phyloP scores from a whole-genome alignment of 768 basidiomycete species.

The Rhodocollybia butyracea region DNA sequence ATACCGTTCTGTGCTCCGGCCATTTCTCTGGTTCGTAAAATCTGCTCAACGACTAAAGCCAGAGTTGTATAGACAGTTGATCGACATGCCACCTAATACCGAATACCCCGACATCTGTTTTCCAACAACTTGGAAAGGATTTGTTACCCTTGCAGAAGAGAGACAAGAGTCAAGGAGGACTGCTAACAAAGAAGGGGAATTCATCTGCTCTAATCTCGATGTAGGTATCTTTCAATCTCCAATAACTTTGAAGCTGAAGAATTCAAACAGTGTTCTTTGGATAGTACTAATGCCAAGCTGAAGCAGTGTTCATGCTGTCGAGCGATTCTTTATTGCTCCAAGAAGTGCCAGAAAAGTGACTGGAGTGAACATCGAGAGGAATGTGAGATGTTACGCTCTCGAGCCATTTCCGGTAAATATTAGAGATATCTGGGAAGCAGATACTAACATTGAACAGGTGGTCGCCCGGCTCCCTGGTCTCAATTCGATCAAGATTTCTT shows the following conservation, averaged over 20 bases:
- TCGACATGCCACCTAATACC: neutral
- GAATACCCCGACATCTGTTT: neutral
- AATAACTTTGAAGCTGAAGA: neutral
- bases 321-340: neutral
- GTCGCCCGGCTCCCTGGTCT: neutral
- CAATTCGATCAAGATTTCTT: neutral
- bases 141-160: neutral
- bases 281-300: neutral
- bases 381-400: neutral
- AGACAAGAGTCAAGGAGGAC: neutral
- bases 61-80: neutral
- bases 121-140: neutral
- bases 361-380: neutral
- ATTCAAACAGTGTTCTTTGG: neutral
- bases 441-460: neutral
- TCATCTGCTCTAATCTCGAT: neutral
- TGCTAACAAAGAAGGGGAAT: neutral
- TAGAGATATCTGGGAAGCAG: neutral
- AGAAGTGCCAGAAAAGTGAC: neutral
- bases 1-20: neutral
- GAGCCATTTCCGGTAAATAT: neutral
- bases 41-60: neutral
- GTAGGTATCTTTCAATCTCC: neutral
- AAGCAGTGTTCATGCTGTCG: neutral
- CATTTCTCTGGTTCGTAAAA: neutral